Percentiles rank a stretch among this genome's conserved stretches.
Evolutionary conservation across 2,329 filamentous ascomycete species (phyloP).

Genomic region (Fusarium bulbicola): DNA sequence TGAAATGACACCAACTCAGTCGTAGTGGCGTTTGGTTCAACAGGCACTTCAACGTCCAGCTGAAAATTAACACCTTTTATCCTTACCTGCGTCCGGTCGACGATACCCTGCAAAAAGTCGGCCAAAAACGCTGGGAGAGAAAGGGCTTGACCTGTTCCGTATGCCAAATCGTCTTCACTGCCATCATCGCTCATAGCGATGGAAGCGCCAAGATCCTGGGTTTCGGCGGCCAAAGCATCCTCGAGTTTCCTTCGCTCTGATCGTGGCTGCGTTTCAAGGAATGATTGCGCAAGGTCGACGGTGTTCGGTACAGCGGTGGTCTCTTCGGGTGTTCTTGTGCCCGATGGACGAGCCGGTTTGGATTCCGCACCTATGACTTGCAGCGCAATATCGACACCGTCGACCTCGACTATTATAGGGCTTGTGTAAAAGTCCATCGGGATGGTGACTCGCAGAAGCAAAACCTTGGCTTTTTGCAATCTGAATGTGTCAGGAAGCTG

Average conservation of each 20-base stretch:
- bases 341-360: conserved; percentile 49
- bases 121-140: conserved; percentile 76
- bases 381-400: conserved; percentile 79
- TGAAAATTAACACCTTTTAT: conserved; percentile 73
- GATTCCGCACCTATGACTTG: conserved; percentile 56
- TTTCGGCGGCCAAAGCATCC: conserved; percentile 71
- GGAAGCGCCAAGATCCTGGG: conserved; percentile 69
- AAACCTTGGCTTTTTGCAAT: conserved; percentile 77
- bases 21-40: conserved; percentile 56
- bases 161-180: conserved; percentile 66
- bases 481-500: conserved; percentile 77
- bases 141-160: conserved; percentile 76
- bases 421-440: conserved; percentile 89
- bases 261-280: conserved; percentile 75
- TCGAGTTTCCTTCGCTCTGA: conserved; percentile 74
- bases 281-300: conserved; percentile 79
- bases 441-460: conserved; percentile 81
- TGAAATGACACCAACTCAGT: conserved; percentile 70
- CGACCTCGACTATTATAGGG: conserved; percentile 82
- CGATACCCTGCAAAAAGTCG: conserved; percentile 76
- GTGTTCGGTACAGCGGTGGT: conserved; percentile 68
- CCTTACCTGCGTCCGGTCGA: conserved; percentile 74
- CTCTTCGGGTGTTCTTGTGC: conserved; percentile 46
- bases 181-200: conserved; percentile 68
- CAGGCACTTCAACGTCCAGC: conserved; percentile 67